phyloP scores from a whole-genome alignment of 192 early-diverging fungal genomes.

The Oehlia diaphana region DNA sequence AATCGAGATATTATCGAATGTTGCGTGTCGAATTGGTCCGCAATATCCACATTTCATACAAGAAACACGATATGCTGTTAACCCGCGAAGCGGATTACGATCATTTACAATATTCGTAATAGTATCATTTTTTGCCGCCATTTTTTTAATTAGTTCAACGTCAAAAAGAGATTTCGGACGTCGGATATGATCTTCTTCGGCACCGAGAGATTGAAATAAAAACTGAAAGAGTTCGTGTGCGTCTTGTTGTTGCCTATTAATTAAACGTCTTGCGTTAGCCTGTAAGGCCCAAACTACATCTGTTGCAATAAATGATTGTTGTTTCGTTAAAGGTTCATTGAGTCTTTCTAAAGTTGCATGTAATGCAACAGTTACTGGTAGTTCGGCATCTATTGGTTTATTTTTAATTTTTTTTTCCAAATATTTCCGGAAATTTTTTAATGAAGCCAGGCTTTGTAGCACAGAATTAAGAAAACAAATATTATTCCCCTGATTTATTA shows the following conservation, averaged over 20 bases:
- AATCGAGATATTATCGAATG: slow-evolving; percentile 30
- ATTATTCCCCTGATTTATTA: slow-evolving; percentile 80
- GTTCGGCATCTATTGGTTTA: neutral
- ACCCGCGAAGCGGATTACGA: slow-evolving; percentile 70
- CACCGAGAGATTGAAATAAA: slow-evolving; percentile 62
- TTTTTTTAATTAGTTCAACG: neutral
- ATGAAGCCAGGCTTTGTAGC: slow-evolving; percentile 53
- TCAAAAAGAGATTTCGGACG: slow-evolving; percentile 29
- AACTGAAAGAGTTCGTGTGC: slow-evolving; percentile 84
- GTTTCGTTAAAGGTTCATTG: slow-evolving; percentile 30
- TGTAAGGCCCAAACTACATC: slow-evolving; percentile 51
- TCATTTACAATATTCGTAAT: neutral
- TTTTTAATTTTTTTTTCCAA: neutral
- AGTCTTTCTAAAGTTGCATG: slow-evolving; percentile 34
- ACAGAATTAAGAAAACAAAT: slow-evolving; percentile 91
- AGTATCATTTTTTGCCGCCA: neutral
- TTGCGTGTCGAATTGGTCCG: slow-evolving; percentile 27
- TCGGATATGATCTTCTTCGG: slow-evolving; percentile 44
- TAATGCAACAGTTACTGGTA: slow-evolving; percentile 37
- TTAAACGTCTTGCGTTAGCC: slow-evolving; percentile 47
- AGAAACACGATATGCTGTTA: slow-evolving; percentile 67
- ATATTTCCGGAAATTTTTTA: slow-evolving; percentile 27
- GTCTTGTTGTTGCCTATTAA: slow-evolving; percentile 76
- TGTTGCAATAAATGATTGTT: slow-evolving; percentile 51
- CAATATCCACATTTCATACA: slow-evolving; percentile 75